Percentiles rank a stretch among this genome's conserved stretches.
Conservation (phyloP, 495 filamentous ascomycete genomes). For the Penicillium manginii region DNA sequence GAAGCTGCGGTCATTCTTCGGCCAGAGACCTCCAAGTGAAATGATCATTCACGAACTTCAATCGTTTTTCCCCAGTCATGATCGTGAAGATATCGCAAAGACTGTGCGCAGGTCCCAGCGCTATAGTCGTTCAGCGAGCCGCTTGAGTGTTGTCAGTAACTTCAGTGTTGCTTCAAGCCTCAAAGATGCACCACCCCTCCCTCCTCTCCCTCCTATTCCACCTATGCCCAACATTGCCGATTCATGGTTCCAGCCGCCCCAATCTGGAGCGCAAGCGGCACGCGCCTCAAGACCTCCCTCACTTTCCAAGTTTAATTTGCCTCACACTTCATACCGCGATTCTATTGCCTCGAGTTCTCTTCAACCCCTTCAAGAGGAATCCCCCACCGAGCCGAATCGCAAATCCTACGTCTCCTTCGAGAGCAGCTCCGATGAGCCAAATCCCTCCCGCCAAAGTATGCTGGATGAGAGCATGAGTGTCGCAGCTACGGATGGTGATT, state of each 20-base stretch:
- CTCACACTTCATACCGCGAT: conserved; percentile 72
- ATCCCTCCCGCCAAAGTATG: conserved; percentile 69
- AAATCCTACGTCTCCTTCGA: conserved; percentile 98
- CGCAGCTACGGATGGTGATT: conserved; percentile 64
- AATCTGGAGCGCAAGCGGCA: conserved; percentile 45
- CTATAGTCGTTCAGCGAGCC: conserved; percentile 86
- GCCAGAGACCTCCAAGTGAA: conserved; percentile 90
- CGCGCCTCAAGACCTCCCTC: conserved; percentile 63
- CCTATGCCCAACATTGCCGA: conserved; percentile 95
- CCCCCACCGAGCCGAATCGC: conserved; percentile 82
- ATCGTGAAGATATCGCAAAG: conserved; percentile 87
- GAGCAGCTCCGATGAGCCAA: conserved; percentile 81
- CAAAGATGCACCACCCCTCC: conserved; percentile 59
- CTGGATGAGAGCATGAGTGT: conserved; percentile 78
- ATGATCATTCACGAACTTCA: conserved; percentile 94
- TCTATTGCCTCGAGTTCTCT: conserved; percentile 86
- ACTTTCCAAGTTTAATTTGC: conserved; percentile 60
- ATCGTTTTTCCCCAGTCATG: conserved; percentile 96
- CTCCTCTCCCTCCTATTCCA: conserved; percentile 58
- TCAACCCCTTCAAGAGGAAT: conserved; percentile 89
- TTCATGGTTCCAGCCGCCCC: conserved; percentile 73
- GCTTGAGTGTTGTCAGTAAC: conserved; percentile 92
- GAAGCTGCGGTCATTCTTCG: conserved; percentile 79
- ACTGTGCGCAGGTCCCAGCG: conserved; percentile 90
- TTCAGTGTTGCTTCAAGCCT: conserved; percentile 89